Evolutionary conservation across 2,329 filamentous ascomycete species (phyloP).

Genomic region (Exophiala phaeomuriformis): DNA sequence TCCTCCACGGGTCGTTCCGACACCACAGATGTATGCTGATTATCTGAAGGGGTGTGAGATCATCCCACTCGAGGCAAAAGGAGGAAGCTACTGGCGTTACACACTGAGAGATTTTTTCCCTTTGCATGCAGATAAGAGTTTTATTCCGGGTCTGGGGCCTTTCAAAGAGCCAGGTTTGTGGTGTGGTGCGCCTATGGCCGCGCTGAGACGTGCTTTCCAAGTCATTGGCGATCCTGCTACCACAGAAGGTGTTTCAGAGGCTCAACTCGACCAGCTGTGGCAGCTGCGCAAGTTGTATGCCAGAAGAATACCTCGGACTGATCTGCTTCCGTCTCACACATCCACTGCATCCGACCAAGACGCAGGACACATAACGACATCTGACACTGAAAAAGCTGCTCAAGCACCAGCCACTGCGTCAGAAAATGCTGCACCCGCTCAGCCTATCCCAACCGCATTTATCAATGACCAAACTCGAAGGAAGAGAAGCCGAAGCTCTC

Average conservation of each 20-base stretch:
- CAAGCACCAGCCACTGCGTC: neutral
- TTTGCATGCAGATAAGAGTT: neutral
- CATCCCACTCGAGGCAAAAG: constrained; percentile 1
- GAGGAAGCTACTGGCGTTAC: constrained; percentile 9
- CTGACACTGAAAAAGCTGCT: neutral
- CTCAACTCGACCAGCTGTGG: constrained; percentile 5
- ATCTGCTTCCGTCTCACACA: neutral
- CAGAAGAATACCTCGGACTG: neutral
- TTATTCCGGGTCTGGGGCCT: constrained; percentile 1
- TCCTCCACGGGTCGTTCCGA: constrained; percentile 10
- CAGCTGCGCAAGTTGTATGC: constrained; percentile 8
- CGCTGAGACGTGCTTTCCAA: constrained; percentile 5
- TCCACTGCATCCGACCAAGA: neutral
- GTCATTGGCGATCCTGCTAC: constrained; percentile 1
- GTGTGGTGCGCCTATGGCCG: constrained; percentile 5
- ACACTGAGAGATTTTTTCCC: constrained; percentile 9
- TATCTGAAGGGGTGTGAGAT: neutral
- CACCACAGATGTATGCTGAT: constrained; percentile 9
- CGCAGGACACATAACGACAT: neutral
- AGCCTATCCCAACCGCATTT: neutral
- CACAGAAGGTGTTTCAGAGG: neutral
- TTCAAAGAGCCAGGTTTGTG: constrained; percentile 7
- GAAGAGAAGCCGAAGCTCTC: neutral
- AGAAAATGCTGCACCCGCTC: neutral
- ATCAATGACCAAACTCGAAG: neutral